Percentiles rank a stretch among this genome's conserved stretches.
phyloP scores from a whole-genome alignment of 208 protist species.

The Trypanosoma congolense region DNA sequence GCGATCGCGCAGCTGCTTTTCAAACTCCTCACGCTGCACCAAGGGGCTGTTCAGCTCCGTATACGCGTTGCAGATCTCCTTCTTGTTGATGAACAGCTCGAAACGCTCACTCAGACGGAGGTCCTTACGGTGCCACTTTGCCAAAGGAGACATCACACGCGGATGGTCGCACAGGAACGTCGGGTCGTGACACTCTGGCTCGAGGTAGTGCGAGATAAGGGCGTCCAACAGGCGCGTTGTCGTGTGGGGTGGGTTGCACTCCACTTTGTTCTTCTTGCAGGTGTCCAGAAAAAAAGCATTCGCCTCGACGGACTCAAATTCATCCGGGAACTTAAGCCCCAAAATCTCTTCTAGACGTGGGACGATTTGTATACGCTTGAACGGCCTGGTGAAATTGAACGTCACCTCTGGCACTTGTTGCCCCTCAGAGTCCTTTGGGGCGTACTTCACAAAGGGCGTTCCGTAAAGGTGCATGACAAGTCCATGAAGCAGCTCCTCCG shows the following conservation, averaged over 20 bases:
- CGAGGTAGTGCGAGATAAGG: slow-evolving; percentile 94
- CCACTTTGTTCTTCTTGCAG: slow-evolving; percentile 89
- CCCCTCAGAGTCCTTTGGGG: slow-evolving; percentile 87
- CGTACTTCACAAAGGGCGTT: slow-evolving; percentile 92
- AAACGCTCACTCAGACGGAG: slow-evolving; percentile 98
- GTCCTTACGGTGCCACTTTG: slow-evolving; percentile 97
- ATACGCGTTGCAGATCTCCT: slow-evolving; percentile 99
- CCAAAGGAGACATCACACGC: slow-evolving; percentile 99
- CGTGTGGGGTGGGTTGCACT: slow-evolving; percentile 93
- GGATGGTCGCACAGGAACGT: slow-evolving; percentile 99
- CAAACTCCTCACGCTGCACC: slow-evolving; percentile 98
- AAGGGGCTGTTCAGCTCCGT: slow-evolving; percentile 99
- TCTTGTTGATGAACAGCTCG: slow-evolving; percentile 98
- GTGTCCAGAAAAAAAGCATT: slow-evolving; percentile 87
- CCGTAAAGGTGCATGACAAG: slow-evolving; percentile 95
- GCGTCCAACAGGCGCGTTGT: slow-evolving; percentile 97
- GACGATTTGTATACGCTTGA: slow-evolving; percentile 95
- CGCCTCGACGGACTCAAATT: slow-evolving; percentile 72
- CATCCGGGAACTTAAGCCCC: slow-evolving; percentile 79
- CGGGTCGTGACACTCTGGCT: slow-evolving; percentile 96
- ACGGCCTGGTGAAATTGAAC: slow-evolving; percentile 99
- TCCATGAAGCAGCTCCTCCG: slow-evolving; percentile 93
- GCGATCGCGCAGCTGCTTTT: slow-evolving; percentile 92
- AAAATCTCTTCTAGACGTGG: slow-evolving; percentile 91
- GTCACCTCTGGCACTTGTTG: slow-evolving; percentile 67